A percentile compares a stretch with the other conserved stretches of the same genome.
Evolutionary conservation across 805 yeast species (phyloP).

Genomic region (Saturnispora serradocipensis): DNA sequence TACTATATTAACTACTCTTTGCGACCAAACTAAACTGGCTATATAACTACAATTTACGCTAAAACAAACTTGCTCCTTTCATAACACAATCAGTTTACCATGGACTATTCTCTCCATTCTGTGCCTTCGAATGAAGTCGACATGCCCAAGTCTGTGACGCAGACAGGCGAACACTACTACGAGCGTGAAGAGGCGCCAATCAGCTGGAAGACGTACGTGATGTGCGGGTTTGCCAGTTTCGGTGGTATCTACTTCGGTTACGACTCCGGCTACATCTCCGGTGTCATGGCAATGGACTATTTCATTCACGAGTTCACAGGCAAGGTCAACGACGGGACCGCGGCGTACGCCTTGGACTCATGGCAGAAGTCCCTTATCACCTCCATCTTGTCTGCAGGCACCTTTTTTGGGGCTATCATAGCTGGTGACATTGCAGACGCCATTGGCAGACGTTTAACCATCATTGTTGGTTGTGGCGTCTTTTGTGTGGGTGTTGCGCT

Average conservation of each 20-base stretch:
- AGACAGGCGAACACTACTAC: not conserved
- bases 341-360: constrained; percentile 16
- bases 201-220: constrained; percentile 26
- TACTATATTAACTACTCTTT: not conserved
- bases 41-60: no score
- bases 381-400: constrained; percentile 66
- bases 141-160: not conserved
- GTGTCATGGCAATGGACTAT: constrained; percentile 54
- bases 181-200: constrained; percentile 29
- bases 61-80: not conserved
- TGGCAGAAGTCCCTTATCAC: constrained; percentile 40
- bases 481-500: constrained; percentile 40
- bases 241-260: constrained; percentile 61
- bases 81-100: not conserved
- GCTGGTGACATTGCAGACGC: constrained; percentile 43
- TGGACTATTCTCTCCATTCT: not conserved
- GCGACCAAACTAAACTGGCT: not conserved
- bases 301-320: constrained; percentile 22
- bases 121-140: not conserved
- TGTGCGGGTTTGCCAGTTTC: constrained; percentile 53
- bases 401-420: constrained; percentile 54
- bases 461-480: constrained; percentile 34
- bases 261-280: constrained; percentile 59
- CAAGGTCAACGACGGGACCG: constrained; percentile 10
- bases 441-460: constrained; percentile 40